phyloP scores from a whole-genome alignment of 352 stramenopile species.

The Pythium coloratum region DNA sequence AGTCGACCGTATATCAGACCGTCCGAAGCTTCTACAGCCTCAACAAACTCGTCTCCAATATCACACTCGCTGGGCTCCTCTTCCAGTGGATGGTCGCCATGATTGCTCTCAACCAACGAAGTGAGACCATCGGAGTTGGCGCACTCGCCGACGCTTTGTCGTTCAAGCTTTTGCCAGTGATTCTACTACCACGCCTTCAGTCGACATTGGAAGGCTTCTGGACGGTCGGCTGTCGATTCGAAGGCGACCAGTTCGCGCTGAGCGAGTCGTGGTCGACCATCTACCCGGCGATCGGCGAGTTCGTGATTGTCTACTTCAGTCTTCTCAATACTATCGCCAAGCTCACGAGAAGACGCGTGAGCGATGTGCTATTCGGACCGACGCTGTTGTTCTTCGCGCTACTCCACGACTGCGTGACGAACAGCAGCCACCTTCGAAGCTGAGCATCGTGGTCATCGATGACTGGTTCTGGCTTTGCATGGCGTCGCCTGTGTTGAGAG shows the following conservation, averaged over 20 bases:
- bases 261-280: conserved; percentile 37
- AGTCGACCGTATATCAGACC: too few relatives aligned
- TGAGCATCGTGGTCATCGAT: conserved; percentile 21
- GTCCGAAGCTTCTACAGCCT: conserved; percentile 1
- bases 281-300: conserved; percentile 31
- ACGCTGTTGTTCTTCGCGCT: conserved; percentile 30
- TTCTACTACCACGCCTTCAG: conserved; percentile 24
- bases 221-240: conserved; percentile 33
- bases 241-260: conserved; percentile 32
- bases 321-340: conserved; percentile 35
- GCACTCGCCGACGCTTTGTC: conserved; percentile 17
- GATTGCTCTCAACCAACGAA: neutral
- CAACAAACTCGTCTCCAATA: conserved; percentile 1
- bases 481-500: neutral
- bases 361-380: conserved; percentile 33
- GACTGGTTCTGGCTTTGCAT: conserved; percentile 2
- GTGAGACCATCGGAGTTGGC: conserved; percentile 15
- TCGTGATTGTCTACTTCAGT: conserved; percentile 32
- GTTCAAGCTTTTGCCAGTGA: conserved; percentile 21
- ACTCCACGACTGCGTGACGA: conserved; percentile 30
- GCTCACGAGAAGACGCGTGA: conserved; percentile 25
- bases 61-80: conserved; percentile 30
- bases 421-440: neutral
- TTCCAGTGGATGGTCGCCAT: conserved; percentile 30
- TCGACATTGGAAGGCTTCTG: conserved; percentile 23